Percentiles rank a stretch among this genome's conserved stretches.
phyloP scores from a whole-genome alignment of 495 filamentous ascomycete genomes.

The Cryomyces minteri region DNA sequence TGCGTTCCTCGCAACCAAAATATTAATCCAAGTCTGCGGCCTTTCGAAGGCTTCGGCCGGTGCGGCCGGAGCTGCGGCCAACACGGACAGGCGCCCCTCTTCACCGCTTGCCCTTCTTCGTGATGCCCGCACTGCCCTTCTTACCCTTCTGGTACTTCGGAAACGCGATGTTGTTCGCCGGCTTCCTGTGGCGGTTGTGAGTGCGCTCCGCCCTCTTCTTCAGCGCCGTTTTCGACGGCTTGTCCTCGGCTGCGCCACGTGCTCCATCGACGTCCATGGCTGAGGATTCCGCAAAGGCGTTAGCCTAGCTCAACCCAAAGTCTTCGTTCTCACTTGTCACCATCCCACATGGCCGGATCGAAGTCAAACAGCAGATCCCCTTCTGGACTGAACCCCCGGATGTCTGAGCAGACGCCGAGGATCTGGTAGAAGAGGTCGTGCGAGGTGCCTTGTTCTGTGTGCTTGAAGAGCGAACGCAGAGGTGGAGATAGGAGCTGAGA shows the following conservation, averaged over 20 bases:
- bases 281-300: slow-evolving; percentile 3
- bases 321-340: too few relatives aligned
- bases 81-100: too few relatives aligned
- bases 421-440: background rate
- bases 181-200: background rate
- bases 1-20: too few relatives aligned
- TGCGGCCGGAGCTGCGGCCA: too few relatives aligned
- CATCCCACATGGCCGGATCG: too few relatives aligned
- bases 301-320: slow-evolving; percentile 5
- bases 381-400: slow-evolving; percentile 4
- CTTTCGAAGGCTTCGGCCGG: too few relatives aligned
- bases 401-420: slow-evolving; percentile 7
- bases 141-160: background rate
- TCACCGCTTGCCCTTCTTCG: background rate
- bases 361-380: slow-evolving; percentile 3
- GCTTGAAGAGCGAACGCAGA: slow-evolving; percentile 1
- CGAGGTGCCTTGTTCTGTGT: background rate
- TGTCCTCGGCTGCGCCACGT: background rate
- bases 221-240: background rate
- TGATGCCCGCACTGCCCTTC: background rate
- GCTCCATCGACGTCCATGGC: slow-evolving; percentile 11
- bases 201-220: background rate
- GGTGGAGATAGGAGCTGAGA: slow-evolving; percentile 3
- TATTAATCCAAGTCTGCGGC: too few relatives aligned
- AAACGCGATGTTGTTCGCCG: background rate